Conservation (phyloP, 345 rosid genomes). For the Erodium maritimum region DNA sequence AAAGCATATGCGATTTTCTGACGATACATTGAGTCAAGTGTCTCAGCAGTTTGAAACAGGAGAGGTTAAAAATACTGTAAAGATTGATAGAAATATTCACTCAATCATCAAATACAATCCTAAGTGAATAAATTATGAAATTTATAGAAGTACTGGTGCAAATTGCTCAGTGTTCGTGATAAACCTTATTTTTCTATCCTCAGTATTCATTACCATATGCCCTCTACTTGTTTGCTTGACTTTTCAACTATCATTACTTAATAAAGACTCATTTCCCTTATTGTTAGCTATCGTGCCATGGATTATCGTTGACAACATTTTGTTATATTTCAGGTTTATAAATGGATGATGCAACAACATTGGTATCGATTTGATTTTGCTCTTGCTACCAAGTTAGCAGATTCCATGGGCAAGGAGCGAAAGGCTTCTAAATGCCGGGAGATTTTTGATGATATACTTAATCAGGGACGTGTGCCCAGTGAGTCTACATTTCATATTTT, state of each 20-base stretch:
- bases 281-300: background rate
- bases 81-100: background rate
- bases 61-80: background rate
- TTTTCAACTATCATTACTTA: background rate
- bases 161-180: background rate
- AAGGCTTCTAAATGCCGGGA: conserved; percentile 71
- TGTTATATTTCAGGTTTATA: conserved; percentile 44
- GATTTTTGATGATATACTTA: conserved; percentile 65
- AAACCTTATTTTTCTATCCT: background rate
- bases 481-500: conserved; percentile 82
- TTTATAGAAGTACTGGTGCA: background rate
- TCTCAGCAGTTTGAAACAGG: background rate
- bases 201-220: background rate
- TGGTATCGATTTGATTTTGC: conserved; percentile 86
- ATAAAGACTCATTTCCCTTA: background rate
- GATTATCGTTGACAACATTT: background rate
- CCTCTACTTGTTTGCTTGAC: background rate
- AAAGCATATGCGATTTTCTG: background rate
- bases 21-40: background rate
- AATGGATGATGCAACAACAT: conserved; percentile 82
- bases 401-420: conserved; percentile 68
- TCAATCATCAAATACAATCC: background rate
- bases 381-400: conserved; percentile 77
- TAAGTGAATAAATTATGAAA: no score
- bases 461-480: conserved; percentile 81